phyloP scores from a whole-genome alignment of 164 flowering plant species.

The Warburgia ugandensis region DNA sequence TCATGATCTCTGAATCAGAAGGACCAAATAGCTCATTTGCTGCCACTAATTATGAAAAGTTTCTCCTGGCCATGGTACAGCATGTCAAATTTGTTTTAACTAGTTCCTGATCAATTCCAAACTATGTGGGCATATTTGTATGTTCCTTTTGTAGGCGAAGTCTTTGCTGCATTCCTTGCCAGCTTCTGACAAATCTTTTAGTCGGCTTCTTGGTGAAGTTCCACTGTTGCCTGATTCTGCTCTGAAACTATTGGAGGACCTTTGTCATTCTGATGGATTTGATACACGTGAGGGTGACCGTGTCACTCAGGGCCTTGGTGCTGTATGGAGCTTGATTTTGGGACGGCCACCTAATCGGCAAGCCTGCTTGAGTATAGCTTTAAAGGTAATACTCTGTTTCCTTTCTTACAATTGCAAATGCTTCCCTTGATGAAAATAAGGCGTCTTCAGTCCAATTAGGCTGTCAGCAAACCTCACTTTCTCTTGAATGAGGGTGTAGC shows the following conservation, averaged over 20 bases:
- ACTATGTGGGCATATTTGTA: not conserved
- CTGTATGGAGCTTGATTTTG: slow-evolving; percentile 90
- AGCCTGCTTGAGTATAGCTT: slow-evolving; percentile 73
- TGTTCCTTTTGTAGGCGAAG: slow-evolving; percentile 47
- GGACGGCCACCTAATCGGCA: slow-evolving; percentile 72
- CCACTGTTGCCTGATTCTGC: slow-evolving; percentile 76
- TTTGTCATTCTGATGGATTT: slow-evolving; percentile 51
- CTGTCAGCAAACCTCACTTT: no score
- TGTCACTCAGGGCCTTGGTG: slow-evolving; percentile 97
- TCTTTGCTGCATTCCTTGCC: slow-evolving; percentile 75
- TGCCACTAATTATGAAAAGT: slow-evolving; percentile 60
- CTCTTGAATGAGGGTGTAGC: no score
- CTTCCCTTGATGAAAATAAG: no score
- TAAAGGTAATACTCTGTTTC: slow-evolving; percentile 49
- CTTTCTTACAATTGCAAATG: no score
- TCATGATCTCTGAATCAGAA: slow-evolving; percentile 31
- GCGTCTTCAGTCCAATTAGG: no score
- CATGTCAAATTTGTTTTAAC: not conserved
- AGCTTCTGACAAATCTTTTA: slow-evolving; percentile 88
- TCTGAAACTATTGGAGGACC: slow-evolving; percentile 62
- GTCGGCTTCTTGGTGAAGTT: slow-evolving; percentile 90
- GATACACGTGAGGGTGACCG: slow-evolving; percentile 76
- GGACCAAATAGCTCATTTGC: slow-evolving; percentile 27
- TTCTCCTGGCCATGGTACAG: slow-evolving; percentile 75
- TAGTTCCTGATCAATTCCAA: not conserved